Evolutionary conservation across 768 basidiomycete species (phyloP).

Genomic region (Lentinula lateritia): DNA sequence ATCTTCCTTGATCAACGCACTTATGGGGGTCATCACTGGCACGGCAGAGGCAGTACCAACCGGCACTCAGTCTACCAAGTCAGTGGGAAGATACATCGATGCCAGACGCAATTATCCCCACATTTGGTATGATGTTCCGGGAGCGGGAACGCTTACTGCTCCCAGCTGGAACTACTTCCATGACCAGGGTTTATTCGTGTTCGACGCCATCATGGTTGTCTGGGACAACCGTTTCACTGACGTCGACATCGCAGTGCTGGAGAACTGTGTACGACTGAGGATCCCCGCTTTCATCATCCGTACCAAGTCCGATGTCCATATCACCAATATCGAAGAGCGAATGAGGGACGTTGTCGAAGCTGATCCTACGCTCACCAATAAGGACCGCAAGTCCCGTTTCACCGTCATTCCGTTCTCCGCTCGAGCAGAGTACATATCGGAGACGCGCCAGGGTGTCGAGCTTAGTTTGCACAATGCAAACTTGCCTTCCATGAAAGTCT

Average conservation of each 20-base stretch:
- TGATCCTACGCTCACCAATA: not conserved
- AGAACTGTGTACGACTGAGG: slow-evolving; percentile 10
- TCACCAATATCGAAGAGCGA: slow-evolving; percentile 6
- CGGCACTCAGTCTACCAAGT: not conserved
- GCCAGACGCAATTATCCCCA: slow-evolving; percentile 1
- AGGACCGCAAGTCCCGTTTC: not conserved
- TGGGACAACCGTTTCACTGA: slow-evolving; percentile 14
- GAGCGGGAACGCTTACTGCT: not conserved
- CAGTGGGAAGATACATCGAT: slow-evolving; percentile 2
- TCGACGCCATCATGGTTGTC: slow-evolving; percentile 12
- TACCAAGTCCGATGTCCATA: slow-evolving; percentile 15
- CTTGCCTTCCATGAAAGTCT: slow-evolving; percentile 22
- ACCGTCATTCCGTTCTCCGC: slow-evolving; percentile 10
- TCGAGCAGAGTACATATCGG: slow-evolving; percentile 19
- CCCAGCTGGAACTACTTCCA: slow-evolving; percentile 5
- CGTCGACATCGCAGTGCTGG: slow-evolving; percentile 11
- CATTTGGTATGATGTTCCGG: slow-evolving; percentile 7
- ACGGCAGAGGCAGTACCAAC: not conserved
- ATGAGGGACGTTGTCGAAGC: slow-evolving; percentile 1
- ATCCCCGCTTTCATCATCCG: slow-evolving; percentile 14
- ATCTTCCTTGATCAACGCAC: slow-evolving; percentile 17
- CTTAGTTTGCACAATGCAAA: slow-evolving; percentile 17
- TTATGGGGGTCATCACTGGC: slow-evolving; percentile 4
- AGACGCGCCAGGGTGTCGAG: slow-evolving; percentile 20
- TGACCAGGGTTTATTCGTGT: slow-evolving; percentile 7